A percentile compares a stretch with the other conserved stretches of the same genome.
phyloP scores from a whole-genome alignment of 768 basidiomycete genomes.

The Tephrocybe sp. region DNA sequence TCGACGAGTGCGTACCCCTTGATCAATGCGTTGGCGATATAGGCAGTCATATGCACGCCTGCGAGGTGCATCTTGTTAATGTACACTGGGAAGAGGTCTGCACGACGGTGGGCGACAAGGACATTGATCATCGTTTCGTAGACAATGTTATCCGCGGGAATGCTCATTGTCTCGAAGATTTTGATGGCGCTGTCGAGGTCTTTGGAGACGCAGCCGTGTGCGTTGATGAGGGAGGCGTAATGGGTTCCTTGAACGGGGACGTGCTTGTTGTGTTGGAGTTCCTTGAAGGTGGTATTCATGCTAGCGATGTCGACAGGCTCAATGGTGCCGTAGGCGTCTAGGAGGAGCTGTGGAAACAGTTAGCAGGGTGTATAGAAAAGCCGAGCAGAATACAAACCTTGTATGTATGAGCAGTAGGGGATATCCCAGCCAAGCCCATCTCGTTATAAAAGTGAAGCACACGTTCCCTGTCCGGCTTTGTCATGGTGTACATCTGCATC shows the following conservation, averaged over 20 bases:
- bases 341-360: slow-evolving; percentile 57
- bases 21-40: slow-evolving; percentile 87
- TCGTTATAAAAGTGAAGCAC: slow-evolving; percentile 74
- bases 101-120: slow-evolving; percentile 70
- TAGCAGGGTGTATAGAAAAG: slow-evolving; percentile 5
- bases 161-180: slow-evolving; percentile 72
- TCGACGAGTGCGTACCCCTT: slow-evolving; percentile 67
- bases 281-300: slow-evolving; percentile 70
- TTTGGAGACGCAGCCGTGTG: slow-evolving; percentile 77
- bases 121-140: slow-evolving; percentile 92
- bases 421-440: slow-evolving; percentile 56
- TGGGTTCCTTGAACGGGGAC: slow-evolving; percentile 46
- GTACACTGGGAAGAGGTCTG: slow-evolving; percentile 74
- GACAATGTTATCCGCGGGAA: slow-evolving; percentile 73
- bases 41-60: slow-evolving; percentile 88
- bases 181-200: slow-evolving; percentile 74
- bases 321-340: slow-evolving; percentile 85
- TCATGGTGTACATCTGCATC: slow-evolving; percentile 94
- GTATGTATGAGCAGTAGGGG: slow-evolving; percentile 89
- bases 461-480: slow-evolving; percentile 80
- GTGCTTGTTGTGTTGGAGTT: slow-evolving; percentile 44
- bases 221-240: slow-evolving; percentile 84
- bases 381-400: slow-evolving; percentile 51
- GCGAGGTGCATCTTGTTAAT: slow-evolving; percentile 54
- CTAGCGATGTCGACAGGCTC: slow-evolving; percentile 73